Evolutionary conservation across 768 basidiomycete genomes (phyloP).

Genomic region (Pisolithus orientalis): DNA sequence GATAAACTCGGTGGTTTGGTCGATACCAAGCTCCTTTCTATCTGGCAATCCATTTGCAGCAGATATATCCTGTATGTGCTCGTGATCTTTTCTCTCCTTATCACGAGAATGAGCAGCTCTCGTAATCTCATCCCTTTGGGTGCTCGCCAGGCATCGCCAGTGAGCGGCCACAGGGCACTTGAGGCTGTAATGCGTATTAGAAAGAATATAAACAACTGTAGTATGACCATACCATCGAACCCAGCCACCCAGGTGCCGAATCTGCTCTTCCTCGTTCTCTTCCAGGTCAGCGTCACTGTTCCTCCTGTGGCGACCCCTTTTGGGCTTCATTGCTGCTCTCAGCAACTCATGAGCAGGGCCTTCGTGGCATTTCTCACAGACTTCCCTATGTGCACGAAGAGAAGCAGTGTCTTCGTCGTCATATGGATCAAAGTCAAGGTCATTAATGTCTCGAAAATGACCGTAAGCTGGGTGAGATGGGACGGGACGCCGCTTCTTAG

Average conservation of each 20-base stretch:
- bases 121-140: constrained; percentile 67
- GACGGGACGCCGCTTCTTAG: constrained; percentile 29
- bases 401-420: constrained; percentile 53
- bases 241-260: constrained; percentile 67
- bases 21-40: constrained; percentile 38
- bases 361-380: constrained; percentile 69
- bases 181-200: constrained; percentile 39
- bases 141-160: constrained; percentile 64
- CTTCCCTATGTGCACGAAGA: constrained; percentile 52
- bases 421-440: constrained; percentile 36
- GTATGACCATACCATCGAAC: constrained; percentile 64
- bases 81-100: constrained; percentile 30
- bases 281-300: constrained; percentile 45
- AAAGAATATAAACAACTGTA: neutral
- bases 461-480: constrained; percentile 45
- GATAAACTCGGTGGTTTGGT: constrained; percentile 73
- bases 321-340: constrained; percentile 32
- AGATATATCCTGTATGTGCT: constrained; percentile 17
- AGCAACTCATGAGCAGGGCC: constrained; percentile 53
- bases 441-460: constrained; percentile 35
- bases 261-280: constrained; percentile 48
- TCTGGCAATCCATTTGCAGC: constrained; percentile 33
- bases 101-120: constrained; percentile 57
- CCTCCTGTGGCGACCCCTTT: constrained; percentile 34
- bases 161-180: constrained; percentile 74